These are phyloP conservation scores for Erythrobasidium yunnanense DNA, from an alignment of 768 basidiomycete genomes.

Conservation along the genomic window DNA sequence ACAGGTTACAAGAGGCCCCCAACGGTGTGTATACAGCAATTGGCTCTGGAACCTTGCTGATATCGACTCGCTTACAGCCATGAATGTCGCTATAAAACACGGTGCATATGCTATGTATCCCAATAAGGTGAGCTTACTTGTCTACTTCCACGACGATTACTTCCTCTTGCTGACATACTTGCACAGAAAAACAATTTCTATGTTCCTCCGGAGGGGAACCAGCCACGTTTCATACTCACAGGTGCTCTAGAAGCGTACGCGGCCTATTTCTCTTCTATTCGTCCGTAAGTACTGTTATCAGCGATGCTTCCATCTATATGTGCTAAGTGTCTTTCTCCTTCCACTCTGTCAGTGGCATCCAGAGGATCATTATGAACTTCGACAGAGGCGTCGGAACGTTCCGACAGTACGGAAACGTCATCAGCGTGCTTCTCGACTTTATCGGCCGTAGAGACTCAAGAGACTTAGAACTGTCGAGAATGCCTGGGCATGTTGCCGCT, in stretches of 20 bases:
- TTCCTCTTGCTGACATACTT: background rate
- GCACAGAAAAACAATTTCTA: background rate
- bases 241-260: background rate
- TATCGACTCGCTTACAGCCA: background rate
- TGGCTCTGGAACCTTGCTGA: too few relatives aligned
- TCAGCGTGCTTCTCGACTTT: background rate
- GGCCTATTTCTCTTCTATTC: background rate
- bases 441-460: background rate
- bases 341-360: background rate
- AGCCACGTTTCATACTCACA: background rate
- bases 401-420: background rate
- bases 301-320: background rate
- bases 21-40: too few relatives aligned
- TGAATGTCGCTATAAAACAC: constrained; percentile 15
- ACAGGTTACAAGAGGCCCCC: too few relatives aligned
- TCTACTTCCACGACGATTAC: too few relatives aligned
- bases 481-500: background rate
- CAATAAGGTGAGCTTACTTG: background rate
- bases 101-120: background rate
- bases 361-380: constrained; percentile 13
- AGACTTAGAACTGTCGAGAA: background rate
- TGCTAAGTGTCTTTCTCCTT: background rate
- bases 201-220: background rate
- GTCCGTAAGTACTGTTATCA: background rate
- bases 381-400: constrained; percentile 4